A percentile compares a stretch with the other conserved stretches of the same genome.
These are phyloP conservation scores for Rhizophagus clarus DNA, from an alignment of 192 early-diverging fungal species.

Conservation along the genomic window DNA sequence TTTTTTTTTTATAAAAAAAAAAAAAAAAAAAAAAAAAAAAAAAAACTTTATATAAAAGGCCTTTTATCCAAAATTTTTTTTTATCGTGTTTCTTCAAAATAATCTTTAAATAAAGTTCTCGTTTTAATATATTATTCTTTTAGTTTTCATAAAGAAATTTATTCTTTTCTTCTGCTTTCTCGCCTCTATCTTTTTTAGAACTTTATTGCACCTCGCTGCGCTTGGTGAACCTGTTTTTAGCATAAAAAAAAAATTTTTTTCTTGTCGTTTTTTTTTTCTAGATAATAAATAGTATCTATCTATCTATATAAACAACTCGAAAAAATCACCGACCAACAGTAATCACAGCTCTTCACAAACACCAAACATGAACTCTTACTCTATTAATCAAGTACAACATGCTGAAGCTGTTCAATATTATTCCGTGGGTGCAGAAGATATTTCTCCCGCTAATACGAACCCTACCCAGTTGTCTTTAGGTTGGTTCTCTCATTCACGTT, in stretches of 20 bases:
- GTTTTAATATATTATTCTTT: too few relatives aligned
- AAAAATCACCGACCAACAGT: background rate
- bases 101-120: too few relatives aligned
- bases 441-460: background rate
- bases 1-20: background rate
- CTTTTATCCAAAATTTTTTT: too few relatives aligned
- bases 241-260: background rate
- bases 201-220: slow-evolving; percentile 26
- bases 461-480: background rate
- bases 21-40: background rate
- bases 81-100: too few relatives aligned
- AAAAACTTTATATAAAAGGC: too few relatives aligned
- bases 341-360: background rate
- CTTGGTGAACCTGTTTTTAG: slow-evolving; percentile 29
- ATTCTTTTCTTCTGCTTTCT: background rate
- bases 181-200: background rate
- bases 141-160: background rate
- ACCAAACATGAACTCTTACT: slow-evolving; percentile 15
- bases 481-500: background rate
- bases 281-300: background rate
- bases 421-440: background rate
- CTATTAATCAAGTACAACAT: background rate
- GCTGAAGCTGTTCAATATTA: background rate
- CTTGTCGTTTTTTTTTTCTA: background rate
- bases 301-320: background rate